Evolutionary conservation across 495 filamentous ascomycete species (phyloP).

Genomic region (Trichoderma virens): DNA sequence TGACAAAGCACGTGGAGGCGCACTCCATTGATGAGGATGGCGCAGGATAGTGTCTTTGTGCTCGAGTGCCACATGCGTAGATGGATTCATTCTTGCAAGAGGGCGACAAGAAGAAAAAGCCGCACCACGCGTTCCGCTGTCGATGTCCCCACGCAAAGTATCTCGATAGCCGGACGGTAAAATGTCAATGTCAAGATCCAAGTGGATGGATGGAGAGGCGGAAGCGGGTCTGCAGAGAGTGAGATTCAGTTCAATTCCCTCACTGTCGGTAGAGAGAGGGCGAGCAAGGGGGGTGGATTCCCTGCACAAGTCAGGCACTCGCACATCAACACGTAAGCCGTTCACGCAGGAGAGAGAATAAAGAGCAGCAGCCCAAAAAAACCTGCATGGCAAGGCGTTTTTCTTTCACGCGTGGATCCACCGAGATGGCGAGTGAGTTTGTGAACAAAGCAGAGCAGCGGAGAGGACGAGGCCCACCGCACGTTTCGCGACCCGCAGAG

Average conservation of each 20-base stretch:
- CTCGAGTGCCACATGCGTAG: neutral
- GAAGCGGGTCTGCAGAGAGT: neutral
- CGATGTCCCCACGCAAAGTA: neutral
- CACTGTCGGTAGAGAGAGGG: neutral
- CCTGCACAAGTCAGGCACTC: too few relatives aligned
- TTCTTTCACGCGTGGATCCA: neutral
- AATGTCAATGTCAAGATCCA: neutral
- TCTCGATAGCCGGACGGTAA: constrained; percentile 4
- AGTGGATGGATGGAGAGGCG: neutral
- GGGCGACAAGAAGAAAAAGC: neutral
- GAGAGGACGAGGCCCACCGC: too few relatives aligned
- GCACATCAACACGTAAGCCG: too few relatives aligned
- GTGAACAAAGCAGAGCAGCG: neutral
- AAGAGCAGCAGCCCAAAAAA: neutral
- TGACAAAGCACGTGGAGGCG: neutral
- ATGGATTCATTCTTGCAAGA: neutral
- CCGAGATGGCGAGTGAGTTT: constrained; percentile 4
- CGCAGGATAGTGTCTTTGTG: neutral
- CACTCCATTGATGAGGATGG: neutral
- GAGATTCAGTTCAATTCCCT: neutral
- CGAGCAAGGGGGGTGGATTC: neutral
- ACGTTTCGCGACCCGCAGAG: neutral
- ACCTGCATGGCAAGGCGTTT: neutral
- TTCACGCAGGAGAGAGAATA: too few relatives aligned
- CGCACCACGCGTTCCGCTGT: neutral